These are phyloP conservation scores for Chrysoporthe puriensis DNA, from an alignment of 2,329 filamentous ascomycete genomes.

Conservation along the genomic window DNA sequence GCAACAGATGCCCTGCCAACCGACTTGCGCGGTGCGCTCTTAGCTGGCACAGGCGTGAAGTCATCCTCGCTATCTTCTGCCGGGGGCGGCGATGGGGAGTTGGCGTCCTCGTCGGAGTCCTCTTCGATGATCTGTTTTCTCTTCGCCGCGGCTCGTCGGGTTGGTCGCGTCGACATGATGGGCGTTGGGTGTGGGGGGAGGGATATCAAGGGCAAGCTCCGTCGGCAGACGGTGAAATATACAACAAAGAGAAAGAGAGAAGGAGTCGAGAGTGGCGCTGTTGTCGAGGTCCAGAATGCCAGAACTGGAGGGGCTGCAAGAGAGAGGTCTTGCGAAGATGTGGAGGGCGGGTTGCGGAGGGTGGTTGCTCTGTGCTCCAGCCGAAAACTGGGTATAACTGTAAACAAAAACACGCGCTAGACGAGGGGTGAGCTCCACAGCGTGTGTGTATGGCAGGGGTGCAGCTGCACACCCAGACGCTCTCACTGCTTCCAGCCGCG, in stretches of 20 bases:
- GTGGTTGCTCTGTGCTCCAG: constrained; percentile 27
- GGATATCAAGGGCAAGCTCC: not conserved
- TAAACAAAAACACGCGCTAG: constrained; percentile 42
- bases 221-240: not conserved
- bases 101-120: constrained; percentile 78
- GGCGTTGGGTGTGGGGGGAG: not conserved
- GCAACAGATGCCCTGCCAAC: constrained; percentile 25
- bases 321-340: not conserved
- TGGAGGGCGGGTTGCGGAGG: constrained; percentile 5
- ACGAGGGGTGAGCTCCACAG: constrained; percentile 10
- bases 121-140: constrained; percentile 78
- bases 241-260: constrained; percentile 5
- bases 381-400: constrained; percentile 28
- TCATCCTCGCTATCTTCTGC: constrained; percentile 73
- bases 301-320: not conserved
- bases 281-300: not conserved
- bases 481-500: no score
- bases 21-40: constrained; percentile 47
- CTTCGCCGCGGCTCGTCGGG: constrained; percentile 59
- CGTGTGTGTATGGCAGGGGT: not conserved
- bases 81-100: constrained; percentile 44
- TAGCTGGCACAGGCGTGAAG: constrained; percentile 73
- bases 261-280: not conserved
- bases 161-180: constrained; percentile 47
- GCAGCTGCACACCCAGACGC: no score